Evolutionary conservation across 2,329 filamentous ascomycete genomes (phyloP).

Genomic region (Cordyceps militaris): DNA sequence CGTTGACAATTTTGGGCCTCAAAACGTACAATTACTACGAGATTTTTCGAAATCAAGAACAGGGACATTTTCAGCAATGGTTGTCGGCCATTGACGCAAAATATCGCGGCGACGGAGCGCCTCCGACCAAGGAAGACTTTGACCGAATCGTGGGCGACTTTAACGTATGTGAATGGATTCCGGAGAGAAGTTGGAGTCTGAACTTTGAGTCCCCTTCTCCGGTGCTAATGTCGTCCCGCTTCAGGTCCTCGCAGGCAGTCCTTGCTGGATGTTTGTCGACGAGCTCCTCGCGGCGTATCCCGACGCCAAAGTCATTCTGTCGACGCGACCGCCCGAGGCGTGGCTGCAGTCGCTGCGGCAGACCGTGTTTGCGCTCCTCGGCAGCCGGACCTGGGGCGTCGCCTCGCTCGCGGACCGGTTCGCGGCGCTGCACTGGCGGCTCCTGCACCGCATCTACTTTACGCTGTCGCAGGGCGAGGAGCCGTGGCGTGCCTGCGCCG

Average conservation of each 20-base stretch:
- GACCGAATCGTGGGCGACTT: background rate
- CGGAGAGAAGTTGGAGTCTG: too few relatives aligned
- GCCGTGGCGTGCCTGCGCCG: background rate
- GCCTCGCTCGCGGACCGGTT: background rate
- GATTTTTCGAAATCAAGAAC: background rate
- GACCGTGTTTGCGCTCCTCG: background rate
- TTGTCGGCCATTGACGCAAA: background rate
- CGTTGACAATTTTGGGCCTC: background rate
- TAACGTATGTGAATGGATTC: background rate
- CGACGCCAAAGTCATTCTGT: background rate
- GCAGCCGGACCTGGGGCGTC: background rate
- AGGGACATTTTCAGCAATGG: background rate
- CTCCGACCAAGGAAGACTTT: background rate
- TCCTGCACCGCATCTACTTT: background rate
- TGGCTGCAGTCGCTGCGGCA: background rate
- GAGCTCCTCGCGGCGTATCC: background rate
- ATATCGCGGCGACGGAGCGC: too few relatives aligned
- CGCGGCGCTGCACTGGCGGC: background rate
- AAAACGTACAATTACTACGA: background rate
- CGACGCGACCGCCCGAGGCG: background rate
- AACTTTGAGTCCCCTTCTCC: too few relatives aligned
- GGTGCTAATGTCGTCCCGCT: too few relatives aligned
- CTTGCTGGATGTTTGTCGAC: background rate
- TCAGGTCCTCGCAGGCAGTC: background rate
- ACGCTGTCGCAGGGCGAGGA: background rate